Evolutionary conservation across 2,329 filamentous ascomycete species (phyloP).

Genomic region (Microsporum ferrugineum): DNA sequence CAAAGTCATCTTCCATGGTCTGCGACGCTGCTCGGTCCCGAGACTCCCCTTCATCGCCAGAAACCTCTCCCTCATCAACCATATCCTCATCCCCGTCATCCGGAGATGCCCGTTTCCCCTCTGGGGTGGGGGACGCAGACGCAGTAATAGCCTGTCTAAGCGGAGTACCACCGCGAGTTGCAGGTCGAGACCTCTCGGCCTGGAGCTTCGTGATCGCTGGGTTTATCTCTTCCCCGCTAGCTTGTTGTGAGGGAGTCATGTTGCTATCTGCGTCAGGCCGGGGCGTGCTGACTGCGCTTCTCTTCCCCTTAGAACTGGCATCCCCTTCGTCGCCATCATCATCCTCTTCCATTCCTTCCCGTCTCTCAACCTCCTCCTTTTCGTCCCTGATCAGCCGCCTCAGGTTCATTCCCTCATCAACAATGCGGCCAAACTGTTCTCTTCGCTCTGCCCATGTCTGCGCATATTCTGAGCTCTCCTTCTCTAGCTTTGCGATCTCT

Average conservation of each 20-base stretch:
- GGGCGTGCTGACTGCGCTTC: slow-evolving; percentile 40
- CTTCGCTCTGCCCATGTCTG: slow-evolving; percentile 73
- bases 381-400: slow-evolving; percentile 80
- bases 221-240: slow-evolving; percentile 11
- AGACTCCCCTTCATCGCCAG: slow-evolving; percentile 23
- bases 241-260: slow-evolving; percentile 25
- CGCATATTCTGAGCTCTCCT: slow-evolving; percentile 70
- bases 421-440: slow-evolving; percentile 77
- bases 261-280: slow-evolving; percentile 37
- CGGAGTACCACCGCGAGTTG: slow-evolving; percentile 26
- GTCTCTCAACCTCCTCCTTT: slow-evolving; percentile 83
- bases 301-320: slow-evolving; percentile 37
- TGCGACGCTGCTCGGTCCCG: slow-evolving; percentile 39
- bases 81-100: slow-evolving; percentile 50
- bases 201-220: slow-evolving; percentile 15
- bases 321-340: slow-evolving; percentile 48
- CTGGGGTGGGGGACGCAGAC: slow-evolving; percentile 10
- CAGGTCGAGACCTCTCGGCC: slow-evolving; percentile 24
- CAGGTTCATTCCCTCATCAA: slow-evolving; percentile 81
- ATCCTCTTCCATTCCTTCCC: slow-evolving; percentile 63
- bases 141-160: slow-evolving; percentile 25
- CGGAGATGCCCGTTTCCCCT: slow-evolving; percentile 28
- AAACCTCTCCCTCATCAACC: slow-evolving; percentile 41
- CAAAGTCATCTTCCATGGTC: slow-evolving; percentile 47
- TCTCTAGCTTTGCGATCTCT: slow-evolving; percentile 77